A percentile compares a stretch with the other conserved stretches of the same genome.
These are phyloP conservation scores for Fagus crenata DNA, from an alignment of 306 rosid genomes.

Conservation along the genomic window DNA sequence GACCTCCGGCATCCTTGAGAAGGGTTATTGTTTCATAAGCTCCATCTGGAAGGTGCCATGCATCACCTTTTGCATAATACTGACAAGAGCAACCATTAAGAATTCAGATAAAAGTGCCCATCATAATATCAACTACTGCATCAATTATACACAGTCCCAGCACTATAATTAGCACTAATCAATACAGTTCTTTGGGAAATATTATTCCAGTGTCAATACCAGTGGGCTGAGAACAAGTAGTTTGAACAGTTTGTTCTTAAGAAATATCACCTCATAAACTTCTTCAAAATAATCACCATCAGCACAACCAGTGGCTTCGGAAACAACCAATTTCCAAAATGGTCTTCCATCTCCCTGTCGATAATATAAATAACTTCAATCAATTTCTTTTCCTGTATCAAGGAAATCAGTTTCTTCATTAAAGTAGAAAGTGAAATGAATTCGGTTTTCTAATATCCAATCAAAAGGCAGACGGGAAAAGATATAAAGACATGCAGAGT, in stretches of 20 bases:
- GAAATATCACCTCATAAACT: constrained; percentile 68
- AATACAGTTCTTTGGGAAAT: neutral
- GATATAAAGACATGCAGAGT: constrained; percentile 1
- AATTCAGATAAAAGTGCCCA: constrained; percentile 25
- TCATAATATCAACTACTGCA: constrained; percentile 1
- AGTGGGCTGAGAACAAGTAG: constrained; percentile 12
- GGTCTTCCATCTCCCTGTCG: constrained; percentile 96
- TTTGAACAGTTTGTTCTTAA: constrained; percentile 7
- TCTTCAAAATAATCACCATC: constrained; percentile 77
- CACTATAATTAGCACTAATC: neutral
- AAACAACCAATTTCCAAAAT: constrained; percentile 91
- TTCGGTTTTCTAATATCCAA: neutral
- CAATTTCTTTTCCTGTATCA: constrained; percentile 2
- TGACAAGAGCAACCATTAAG: constrained; percentile 36
- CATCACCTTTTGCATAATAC: constrained; percentile 86
- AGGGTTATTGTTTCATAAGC: constrained; percentile 69
- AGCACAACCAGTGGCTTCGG: constrained; percentile 89
- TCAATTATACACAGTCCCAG: constrained; percentile 8
- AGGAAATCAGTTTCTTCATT: neutral
- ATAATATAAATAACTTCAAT: constrained; percentile 9
- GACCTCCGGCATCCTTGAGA: constrained; percentile 96
- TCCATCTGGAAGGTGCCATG: constrained; percentile 80
- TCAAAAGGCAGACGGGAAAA: neutral
- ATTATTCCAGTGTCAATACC: neutral
- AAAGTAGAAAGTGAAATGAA: neutral